phyloP scores from a whole-genome alignment of 169 alveolate genomes.

The Eimeria necatrix region DNA sequence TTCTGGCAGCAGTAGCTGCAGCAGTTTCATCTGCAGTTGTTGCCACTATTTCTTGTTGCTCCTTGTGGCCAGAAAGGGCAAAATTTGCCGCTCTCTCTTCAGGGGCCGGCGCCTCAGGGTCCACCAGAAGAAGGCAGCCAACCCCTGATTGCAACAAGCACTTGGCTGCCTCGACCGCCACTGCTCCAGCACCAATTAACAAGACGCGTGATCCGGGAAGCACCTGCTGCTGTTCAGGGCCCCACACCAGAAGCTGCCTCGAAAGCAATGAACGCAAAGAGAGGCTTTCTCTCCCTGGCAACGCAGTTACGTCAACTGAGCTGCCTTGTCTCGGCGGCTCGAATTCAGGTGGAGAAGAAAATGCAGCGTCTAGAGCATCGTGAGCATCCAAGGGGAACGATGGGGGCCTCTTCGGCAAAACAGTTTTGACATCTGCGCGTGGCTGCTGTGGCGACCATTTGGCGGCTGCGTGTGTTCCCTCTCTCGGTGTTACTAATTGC shows the following conservation, averaged over 20 bases:
- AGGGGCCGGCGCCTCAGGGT: slow-evolving; percentile 50
- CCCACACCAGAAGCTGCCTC: slow-evolving; percentile 69
- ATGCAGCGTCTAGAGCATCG: neutral
- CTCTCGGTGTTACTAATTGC: neutral
- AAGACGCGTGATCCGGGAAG: slow-evolving; percentile 72
- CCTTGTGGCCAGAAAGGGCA: slow-evolving; percentile 54
- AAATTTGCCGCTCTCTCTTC: slow-evolving; percentile 27
- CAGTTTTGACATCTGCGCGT: neutral
- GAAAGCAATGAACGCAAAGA: slow-evolving; percentile 36
- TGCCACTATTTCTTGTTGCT: neutral
- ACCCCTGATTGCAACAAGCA: slow-evolving; percentile 80
- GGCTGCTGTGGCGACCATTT: neutral
- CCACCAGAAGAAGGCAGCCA: slow-evolving; percentile 55
- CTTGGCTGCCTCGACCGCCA: slow-evolving; percentile 81
- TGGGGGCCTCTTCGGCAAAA: neutral
- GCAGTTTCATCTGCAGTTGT: neutral
- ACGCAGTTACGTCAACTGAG: neutral
- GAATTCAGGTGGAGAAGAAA: neutral
- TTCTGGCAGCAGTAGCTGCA: neutral
- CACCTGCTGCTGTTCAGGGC: slow-evolving; percentile 68
- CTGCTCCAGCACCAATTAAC: slow-evolving; percentile 78
- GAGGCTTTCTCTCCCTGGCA: neutral
- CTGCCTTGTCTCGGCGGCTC: neutral
- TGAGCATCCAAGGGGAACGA: neutral
- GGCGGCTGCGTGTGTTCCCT: neutral